Conservation (phyloP, 331 rosid species). For the Pyrus hybrid region DNA sequence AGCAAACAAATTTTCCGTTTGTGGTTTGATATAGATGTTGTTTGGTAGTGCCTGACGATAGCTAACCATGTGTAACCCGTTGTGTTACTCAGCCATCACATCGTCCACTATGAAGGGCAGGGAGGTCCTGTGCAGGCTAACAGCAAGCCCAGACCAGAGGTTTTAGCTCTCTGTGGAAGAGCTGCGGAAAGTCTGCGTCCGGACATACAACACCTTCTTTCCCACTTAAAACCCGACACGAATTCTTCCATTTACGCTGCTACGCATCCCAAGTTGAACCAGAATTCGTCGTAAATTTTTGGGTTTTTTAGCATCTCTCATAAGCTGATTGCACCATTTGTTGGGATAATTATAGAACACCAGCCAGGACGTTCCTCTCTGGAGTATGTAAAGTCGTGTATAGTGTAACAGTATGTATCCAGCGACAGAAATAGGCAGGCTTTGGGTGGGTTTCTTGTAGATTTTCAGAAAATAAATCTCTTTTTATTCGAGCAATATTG, state of each 20-base stretch:
- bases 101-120: slow-evolving; percentile 90
- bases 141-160: slow-evolving; percentile 89
- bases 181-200: slow-evolving; percentile 76
- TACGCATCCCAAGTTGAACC: slow-evolving; percentile 69
- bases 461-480: not conserved
- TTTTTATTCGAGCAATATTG: not conserved
- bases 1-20: not conserved
- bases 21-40: not conserved
- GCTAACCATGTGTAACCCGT: slow-evolving; percentile 6
- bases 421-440: not conserved
- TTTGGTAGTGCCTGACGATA: slow-evolving; percentile 6
- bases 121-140: slow-evolving; percentile 82
- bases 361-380: not conserved
- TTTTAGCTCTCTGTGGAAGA: slow-evolving; percentile 66
- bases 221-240: slow-evolving; percentile 75
- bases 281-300: slow-evolving; percentile 35
- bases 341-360: not conserved
- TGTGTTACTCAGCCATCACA: slow-evolving; percentile 62
- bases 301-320: not conserved
- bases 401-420: not conserved
- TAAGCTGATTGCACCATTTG: not conserved
- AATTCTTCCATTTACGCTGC: slow-evolving; percentile 82
- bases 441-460: not conserved
- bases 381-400: not conserved
- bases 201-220: slow-evolving; percentile 81